Conservation (phyloP, 2,329 filamentous ascomycete genomes). For the Fusarium chuoi region DNA sequence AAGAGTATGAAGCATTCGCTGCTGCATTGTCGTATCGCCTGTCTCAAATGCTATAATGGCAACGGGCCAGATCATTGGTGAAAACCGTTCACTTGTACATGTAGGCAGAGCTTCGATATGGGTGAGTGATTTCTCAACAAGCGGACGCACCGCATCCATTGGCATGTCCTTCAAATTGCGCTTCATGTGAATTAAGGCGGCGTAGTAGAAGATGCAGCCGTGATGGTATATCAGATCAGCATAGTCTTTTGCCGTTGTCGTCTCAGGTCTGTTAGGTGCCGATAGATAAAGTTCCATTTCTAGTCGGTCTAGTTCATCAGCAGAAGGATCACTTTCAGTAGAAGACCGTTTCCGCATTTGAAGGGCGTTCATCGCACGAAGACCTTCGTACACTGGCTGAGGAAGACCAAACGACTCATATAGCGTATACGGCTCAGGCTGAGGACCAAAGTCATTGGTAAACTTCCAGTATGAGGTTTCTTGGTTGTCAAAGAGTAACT, state of each 20-base stretch:
- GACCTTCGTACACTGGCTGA: constrained; percentile 34
- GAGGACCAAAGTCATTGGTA: constrained; percentile 32
- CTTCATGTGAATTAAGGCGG: constrained; percentile 41
- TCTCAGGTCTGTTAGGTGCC: constrained; percentile 25
- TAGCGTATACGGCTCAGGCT: constrained; percentile 36
- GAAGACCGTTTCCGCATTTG: constrained; percentile 28
- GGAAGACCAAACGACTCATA: constrained; percentile 35
- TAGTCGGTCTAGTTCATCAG: constrained; percentile 30
- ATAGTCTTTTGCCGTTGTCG: constrained; percentile 22
- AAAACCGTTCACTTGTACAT: constrained; percentile 31
- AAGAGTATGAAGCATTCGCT: constrained; percentile 37
- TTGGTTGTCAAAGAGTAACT: constrained; percentile 31
- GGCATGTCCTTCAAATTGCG: constrained; percentile 37
- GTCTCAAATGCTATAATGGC: constrained; percentile 40
- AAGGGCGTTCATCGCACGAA: constrained; percentile 34
- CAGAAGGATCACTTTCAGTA: neutral
- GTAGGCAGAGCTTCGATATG: constrained; percentile 34
- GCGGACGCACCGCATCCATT: constrained; percentile 34
- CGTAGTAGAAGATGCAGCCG: constrained; percentile 40
- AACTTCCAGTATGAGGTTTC: constrained; percentile 34
- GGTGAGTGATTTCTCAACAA: constrained; percentile 38
- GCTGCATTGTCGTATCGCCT: constrained; percentile 17
- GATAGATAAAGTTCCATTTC: constrained; percentile 39
- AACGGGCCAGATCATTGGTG: constrained; percentile 41
- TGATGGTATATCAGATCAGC: constrained; percentile 40